These are phyloP conservation scores for Sedum album DNA, from an alignment of 164 flowering plant species.

Conservation along the genomic window DNA sequence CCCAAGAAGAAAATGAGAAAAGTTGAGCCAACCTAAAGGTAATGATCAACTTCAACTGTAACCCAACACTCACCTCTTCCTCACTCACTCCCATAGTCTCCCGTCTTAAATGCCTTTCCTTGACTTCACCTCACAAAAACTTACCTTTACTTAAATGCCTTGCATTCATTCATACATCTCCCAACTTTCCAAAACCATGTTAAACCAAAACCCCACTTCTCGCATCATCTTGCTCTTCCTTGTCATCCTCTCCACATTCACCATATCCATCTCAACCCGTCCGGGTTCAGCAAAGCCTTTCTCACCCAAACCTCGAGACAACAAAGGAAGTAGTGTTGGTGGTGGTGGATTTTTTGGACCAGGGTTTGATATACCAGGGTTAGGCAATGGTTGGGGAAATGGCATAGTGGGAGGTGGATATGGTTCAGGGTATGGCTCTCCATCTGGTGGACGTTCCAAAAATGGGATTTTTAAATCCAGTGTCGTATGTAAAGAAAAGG, in stretches of 20 bases:
- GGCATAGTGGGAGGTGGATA: constrained; percentile 54
- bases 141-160: not conserved
- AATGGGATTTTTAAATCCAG: constrained; percentile 48
- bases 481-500: constrained; percentile 62
- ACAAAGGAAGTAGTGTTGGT: not conserved
- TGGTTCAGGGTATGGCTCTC: constrained; percentile 66
- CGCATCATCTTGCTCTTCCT: constrained; percentile 25
- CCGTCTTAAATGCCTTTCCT: not conserved
- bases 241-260: constrained; percentile 22
- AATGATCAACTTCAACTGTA: not conserved
- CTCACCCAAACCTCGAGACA: too few relatives aligned
- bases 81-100: constrained; percentile 4
- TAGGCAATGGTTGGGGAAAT: constrained; percentile 32
- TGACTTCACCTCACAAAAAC: not conserved
- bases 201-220: constrained; percentile 17
- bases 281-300: constrained; percentile 18
- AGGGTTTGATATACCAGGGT: constrained; percentile 48
- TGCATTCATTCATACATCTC: not conserved
- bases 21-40: not conserved
- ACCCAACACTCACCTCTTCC: not conserved
- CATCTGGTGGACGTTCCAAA: constrained; percentile 49
- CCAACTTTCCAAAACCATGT: not conserved
- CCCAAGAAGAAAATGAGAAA: not conserved
- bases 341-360: constrained; percentile 28
- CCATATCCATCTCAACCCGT: constrained; percentile 22